Base-by-base conservation (phyloP, 148 eudicot species). In the Nepenthes mirabilis region DNA sequence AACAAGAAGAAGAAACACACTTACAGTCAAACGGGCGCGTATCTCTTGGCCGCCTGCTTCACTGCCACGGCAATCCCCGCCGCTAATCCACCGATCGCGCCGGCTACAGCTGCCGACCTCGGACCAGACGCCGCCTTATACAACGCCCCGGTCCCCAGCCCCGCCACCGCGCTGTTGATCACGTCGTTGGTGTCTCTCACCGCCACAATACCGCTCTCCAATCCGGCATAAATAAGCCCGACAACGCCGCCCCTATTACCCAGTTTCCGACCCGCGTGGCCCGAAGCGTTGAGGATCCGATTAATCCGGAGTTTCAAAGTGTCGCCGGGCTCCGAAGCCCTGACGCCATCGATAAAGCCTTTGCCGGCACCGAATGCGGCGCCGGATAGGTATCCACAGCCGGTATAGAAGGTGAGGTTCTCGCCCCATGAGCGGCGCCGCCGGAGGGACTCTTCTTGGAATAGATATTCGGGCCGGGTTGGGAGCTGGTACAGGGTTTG, bases 81-180 rank as follows among this genome's bases (percentile, higher is more conserved):
- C 33, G 55, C 64, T 59, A 70, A 43, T 5, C 75, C 81, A 47
- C 81, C 81, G 45, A 74, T 5, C 47, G 65, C 64, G 14, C 78
- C 68, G 4, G 72, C 78, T 60, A 77, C 43, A 6, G 63, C 72
- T 33, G 65, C 74, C 23, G 74, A 65, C 37, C 78, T 58, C 7
- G 75, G 65, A 54, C 81, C 77, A 2, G 48, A 13, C 12, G 66
- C 52, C 0, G 61, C 56, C 64, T 64, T 58, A 12, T 62, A 77
- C 9, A 70, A 7, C 14, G 62, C 67, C 1, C 77, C 78, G 2
- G 75, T 67, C 1, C 70, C 67, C 47, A 67, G 35, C 14, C 81
- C 75, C 11, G 78, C 73, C 61, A 54, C 51, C 23, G 53, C 70
- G 5, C 51, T 55, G 12, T 69, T 66, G 5, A 64, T 0, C 47